Percentiles rank a stretch among this genome's conserved stretches.
Evolutionary conservation across 768 basidiomycete species (phyloP).

Genomic region (Pluteus cervinus): DNA sequence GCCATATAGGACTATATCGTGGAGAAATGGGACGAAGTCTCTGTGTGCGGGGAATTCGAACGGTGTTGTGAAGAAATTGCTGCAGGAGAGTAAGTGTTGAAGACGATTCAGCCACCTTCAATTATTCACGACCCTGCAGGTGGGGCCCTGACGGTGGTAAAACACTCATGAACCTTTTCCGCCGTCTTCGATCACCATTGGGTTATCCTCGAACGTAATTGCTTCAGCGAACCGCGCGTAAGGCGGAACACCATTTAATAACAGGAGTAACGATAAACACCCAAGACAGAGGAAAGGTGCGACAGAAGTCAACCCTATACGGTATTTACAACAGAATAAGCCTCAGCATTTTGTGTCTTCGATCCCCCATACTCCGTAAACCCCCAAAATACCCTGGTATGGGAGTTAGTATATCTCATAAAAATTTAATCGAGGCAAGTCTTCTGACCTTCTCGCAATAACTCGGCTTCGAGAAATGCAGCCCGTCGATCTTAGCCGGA

Average conservation of each 20-base stretch:
- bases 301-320: no score
- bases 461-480: constrained; percentile 16
- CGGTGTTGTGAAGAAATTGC: constrained; percentile 67
- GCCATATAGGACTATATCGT: constrained; percentile 61
- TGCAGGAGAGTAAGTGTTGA: constrained; percentile 56
- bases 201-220: no score
- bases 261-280: no score
- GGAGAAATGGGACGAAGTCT: constrained; percentile 71
- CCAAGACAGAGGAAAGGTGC: no score
- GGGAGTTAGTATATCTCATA: constrained; percentile 5
- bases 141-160: constrained; percentile 71
- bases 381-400: constrained; percentile 23
- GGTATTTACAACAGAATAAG: not conserved
- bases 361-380: constrained; percentile 27
- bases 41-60: constrained; percentile 58
- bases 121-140: constrained; percentile 24
- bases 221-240: no score
- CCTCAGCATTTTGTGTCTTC: constrained; percentile 21
- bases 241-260: no score
- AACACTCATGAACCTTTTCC: constrained; percentile 60
- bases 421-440: not conserved
- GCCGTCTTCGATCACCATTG: constrained; percentile 62
- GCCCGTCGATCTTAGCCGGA: constrained; percentile 20
- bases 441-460: constrained; percentile 21
- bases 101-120: constrained; percentile 1